phyloP scores from a whole-genome alignment of 441 rosid genomes.

The Eutrema salsugineum region DNA sequence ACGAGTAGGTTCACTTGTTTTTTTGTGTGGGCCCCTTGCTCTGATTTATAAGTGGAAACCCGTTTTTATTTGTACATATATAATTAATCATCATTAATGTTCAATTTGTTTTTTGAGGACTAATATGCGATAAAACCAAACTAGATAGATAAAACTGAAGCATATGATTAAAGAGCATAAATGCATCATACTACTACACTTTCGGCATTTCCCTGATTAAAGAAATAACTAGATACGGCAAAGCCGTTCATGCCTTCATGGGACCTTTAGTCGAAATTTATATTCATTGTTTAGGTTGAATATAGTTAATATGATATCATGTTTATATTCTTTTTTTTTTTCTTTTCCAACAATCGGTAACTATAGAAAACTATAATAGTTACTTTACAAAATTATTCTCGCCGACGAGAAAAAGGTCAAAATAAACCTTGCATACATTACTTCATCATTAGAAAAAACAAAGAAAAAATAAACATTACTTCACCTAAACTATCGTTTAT shows the following conservation, averaged over 20 bases:
- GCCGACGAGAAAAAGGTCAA: too few relatives aligned
- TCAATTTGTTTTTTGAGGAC: slow-evolving; percentile 1
- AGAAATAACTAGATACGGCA: background rate
- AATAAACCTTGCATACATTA: too few relatives aligned
- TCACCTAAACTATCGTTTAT: too few relatives aligned
- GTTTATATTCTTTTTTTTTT: background rate
- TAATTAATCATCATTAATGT: slow-evolving; percentile 7
- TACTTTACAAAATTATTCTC: too few relatives aligned
- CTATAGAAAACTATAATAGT: too few relatives aligned
- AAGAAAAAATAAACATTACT: too few relatives aligned
- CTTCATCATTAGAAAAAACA: too few relatives aligned
- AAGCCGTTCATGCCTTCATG: background rate
- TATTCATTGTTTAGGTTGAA: too few relatives aligned
- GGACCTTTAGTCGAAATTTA: background rate
- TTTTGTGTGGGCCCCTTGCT: background rate
- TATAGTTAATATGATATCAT: too few relatives aligned
- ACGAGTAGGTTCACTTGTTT: background rate
- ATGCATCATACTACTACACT: background rate
- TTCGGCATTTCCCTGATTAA: slow-evolving; percentile 15
- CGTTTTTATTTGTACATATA: background rate
- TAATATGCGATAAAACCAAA: background rate
- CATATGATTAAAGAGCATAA: background rate
- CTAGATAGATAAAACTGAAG: background rate
- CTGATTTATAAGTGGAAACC: background rate
- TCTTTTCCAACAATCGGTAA: too few relatives aligned